Evolutionary conservation across 75 land plant genomes (phyloP).

Genomic region (Gnetum montanum): DNA sequence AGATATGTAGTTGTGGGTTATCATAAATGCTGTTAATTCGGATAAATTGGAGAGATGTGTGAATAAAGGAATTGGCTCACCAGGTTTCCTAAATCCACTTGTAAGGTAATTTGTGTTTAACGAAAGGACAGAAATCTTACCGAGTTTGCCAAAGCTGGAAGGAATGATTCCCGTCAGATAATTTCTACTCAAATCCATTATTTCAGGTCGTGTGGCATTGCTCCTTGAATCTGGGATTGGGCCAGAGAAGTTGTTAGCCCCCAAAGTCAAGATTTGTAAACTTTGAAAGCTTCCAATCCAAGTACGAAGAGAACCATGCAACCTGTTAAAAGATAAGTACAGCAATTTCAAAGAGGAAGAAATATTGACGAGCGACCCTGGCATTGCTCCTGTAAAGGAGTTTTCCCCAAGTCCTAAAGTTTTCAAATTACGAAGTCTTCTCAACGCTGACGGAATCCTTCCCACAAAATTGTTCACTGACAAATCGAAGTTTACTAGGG

Average conservation of each 20-base stretch:
- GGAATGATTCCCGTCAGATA: conserved; percentile 28
- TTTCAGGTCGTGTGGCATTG: conserved; percentile 17
- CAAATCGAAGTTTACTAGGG: too few relatives aligned
- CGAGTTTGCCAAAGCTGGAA: conserved; percentile 9
- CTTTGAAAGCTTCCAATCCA: conserved; percentile 17
- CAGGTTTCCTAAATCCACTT: too few relatives aligned
- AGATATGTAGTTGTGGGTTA: too few relatives aligned
- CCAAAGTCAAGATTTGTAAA: conserved; percentile 21
- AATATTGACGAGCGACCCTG: conserved; percentile 6
- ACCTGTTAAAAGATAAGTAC: conserved; percentile 15
- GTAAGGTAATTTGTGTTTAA: too few relatives aligned
- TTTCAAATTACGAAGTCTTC: conserved; percentile 19
- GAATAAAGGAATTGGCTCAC: too few relatives aligned
- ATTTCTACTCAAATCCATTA: conserved; percentile 34
- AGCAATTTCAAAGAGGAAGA: background rate
- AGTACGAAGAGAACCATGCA: conserved; percentile 19
- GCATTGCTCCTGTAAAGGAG: conserved; percentile 17
- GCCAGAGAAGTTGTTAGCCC: conserved; percentile 18
- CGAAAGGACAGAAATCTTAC: too few relatives aligned
- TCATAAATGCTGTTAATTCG: too few relatives aligned
- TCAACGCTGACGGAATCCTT: too few relatives aligned
- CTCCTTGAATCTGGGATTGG: conserved; percentile 24
- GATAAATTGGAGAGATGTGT: too few relatives aligned
- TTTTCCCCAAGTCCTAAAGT: conserved; percentile 13
- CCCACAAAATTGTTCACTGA: too few relatives aligned